These are phyloP conservation scores for Camellia lanceoleosa DNA, from an alignment of 148 eudicot species.

Conservation along the genomic window DNA sequence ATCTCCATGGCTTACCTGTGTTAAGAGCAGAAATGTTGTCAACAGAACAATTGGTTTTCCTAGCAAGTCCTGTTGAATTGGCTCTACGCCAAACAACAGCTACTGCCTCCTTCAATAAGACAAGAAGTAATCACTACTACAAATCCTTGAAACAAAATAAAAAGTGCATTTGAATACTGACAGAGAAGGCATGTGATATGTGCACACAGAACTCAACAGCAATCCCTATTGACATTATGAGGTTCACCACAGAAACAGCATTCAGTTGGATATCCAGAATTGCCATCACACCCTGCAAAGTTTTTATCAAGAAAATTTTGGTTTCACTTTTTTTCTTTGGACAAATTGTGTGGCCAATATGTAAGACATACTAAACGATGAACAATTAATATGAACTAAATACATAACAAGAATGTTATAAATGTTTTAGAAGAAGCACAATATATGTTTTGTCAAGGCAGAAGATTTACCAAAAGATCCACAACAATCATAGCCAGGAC, in stretches of 20 bases:
- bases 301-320: not conserved
- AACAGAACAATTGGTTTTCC: not conserved
- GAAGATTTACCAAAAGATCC: conserved; percentile 53
- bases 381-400: conserved; percentile 5
- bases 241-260: conserved; percentile 97
- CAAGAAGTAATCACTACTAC: not conserved
- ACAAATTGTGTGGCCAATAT: not conserved
- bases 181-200: conserved; percentile 97
- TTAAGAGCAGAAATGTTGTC: not conserved
- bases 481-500: conserved; percentile 67
- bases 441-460: not conserved
- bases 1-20: conserved; percentile 53
- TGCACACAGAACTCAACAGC: conserved; percentile 99
- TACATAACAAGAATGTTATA: not conserved
- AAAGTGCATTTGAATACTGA: conserved; percentile 23
- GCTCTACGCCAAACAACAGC: not conserved
- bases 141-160: not conserved
- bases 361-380: not conserved
- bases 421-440: not conserved
- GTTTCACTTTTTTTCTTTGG: not conserved
- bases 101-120: not conserved
- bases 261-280: conserved; percentile 86
- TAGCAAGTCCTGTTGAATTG: not conserved
- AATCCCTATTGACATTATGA: conserved; percentile 97
- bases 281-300: conserved; percentile 94